These are phyloP conservation scores for Teunomyces panamensis DNA, from an alignment of 805 yeast genomes.

Conservation along the genomic window DNA sequence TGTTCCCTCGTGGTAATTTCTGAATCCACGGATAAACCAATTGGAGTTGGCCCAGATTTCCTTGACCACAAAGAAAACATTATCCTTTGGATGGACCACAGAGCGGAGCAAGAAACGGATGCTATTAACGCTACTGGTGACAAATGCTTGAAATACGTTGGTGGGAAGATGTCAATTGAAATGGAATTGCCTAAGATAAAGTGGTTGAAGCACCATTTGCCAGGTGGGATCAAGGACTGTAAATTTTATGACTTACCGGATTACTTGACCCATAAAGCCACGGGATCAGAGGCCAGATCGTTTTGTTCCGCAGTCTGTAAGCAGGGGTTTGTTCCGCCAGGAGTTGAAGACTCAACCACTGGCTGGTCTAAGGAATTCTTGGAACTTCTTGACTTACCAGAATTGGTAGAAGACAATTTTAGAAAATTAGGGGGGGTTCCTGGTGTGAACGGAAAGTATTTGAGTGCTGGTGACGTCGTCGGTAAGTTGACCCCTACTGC, in stretches of 20 bases:
- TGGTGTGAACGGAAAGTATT: conserved; percentile 64
- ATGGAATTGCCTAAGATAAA: conserved; percentile 97
- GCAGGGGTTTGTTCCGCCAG: conserved; percentile 90
- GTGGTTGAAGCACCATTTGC: conserved; percentile 89
- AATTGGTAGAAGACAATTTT: conserved; percentile 74
- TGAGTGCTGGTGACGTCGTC: conserved; percentile 86
- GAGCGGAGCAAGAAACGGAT: conserved; percentile 80
- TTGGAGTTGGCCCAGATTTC: conserved; percentile 93
- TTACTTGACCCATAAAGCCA: conserved; percentile 86
- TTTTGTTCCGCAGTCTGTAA: conserved; percentile 91
- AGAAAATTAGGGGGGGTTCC: conserved; percentile 81
- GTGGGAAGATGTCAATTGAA: conserved; percentile 96
- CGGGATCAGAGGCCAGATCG: conserved; percentile 82
- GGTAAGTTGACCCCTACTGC: conserved; percentile 66
- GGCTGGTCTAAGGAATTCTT: conserved; percentile 92
- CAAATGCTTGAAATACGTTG: conserved; percentile 82
- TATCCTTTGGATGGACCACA: conserved; percentile 97
- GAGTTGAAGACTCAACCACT: conserved; percentile 78
- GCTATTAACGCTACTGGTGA: conserved; percentile 79
- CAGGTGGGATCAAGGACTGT: conserved; percentile 52
- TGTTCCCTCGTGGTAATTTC: conserved; percentile 86
- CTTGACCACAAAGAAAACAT: conserved; percentile 70
- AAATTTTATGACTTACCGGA: conserved; percentile 94
- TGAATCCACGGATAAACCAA: conserved; percentile 62
- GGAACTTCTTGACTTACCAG: conserved; percentile 64